Percentiles rank a stretch among this genome's conserved stretches.
These are phyloP conservation scores for Xerocomellus amylosporus DNA, from an alignment of 768 basidiomycete species.

Conservation along the genomic window DNA sequence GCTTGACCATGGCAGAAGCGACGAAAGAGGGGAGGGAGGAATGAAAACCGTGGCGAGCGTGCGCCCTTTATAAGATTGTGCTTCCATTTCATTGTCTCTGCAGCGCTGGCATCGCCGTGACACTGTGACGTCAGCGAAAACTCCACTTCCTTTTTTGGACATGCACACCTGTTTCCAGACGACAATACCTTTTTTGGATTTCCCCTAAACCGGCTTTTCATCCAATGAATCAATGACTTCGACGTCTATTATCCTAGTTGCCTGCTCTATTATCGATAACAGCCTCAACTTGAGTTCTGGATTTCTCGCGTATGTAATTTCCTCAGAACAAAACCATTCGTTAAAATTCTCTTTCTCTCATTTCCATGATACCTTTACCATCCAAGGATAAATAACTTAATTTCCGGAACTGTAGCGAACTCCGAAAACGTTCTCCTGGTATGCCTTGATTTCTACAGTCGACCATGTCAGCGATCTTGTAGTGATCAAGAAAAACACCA, in stretches of 20 bases:
- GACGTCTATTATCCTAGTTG: too few relatives aligned
- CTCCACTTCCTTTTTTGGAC: conserved; percentile 1
- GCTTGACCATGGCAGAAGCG: conserved; percentile 14
- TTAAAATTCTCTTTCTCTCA: background rate
- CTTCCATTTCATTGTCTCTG: conserved; percentile 11
- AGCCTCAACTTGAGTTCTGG: too few relatives aligned
- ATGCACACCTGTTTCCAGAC: background rate
- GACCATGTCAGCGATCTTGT: background rate
- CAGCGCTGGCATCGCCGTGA: conserved; percentile 6
- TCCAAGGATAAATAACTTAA: background rate
- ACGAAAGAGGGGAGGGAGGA: background rate
- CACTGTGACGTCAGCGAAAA: conserved; percentile 21
- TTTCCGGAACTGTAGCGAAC: conserved; percentile 12
- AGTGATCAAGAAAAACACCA: background rate
- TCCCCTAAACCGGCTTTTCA: background rate
- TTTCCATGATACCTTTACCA: too few relatives aligned
- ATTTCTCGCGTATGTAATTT: too few relatives aligned
- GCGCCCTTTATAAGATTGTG: conserved; percentile 10
- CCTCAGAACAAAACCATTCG: too few relatives aligned
- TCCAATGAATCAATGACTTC: too few relatives aligned
- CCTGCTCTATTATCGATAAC: too few relatives aligned
- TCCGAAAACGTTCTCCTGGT: conserved; percentile 47
- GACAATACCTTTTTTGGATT: background rate
- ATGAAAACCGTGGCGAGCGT: conserved; percentile 1
- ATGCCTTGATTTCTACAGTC: conserved; percentile 63